Evolutionary conservation across 2,329 filamentous ascomycete genomes (phyloP), one percentile per base, ranked within the genome.

Genomic region (Colletotrichum karsti): DNA sequence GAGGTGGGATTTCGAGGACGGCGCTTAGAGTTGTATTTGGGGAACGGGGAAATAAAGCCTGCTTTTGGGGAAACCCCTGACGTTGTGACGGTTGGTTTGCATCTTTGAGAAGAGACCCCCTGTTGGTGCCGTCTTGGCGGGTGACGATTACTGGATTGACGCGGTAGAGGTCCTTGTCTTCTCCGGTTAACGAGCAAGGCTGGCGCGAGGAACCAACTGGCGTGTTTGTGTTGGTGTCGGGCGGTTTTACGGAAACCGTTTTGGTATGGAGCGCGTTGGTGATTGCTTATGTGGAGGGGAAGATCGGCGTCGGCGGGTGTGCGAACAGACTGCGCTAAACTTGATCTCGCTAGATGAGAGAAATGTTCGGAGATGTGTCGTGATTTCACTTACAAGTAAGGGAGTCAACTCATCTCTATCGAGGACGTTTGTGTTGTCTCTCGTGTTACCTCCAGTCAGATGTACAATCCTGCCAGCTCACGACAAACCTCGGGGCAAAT

Each of bases 21-120:
- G 56, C 56, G 55, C 62, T 61, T 65, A 44, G 15, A 15, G 20
- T 30, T 20, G 4, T n/a, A n/a, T n/a, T n/a, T n/a, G n/a, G 33
- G 24, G 44, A 33, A 1, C 44, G 54, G 13, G 44, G 54, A 24
- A 28, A 42, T 24, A 7, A 18, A 12, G 5, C 51, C n/a, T 13
- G 33, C 30, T 39, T 3, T n/a, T n/a, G n/a, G 51, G 3, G 44
- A 13, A 26, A 28, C 22, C 54, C 42, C 42, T 57, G 24, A 51
- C 22, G 30, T 33, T n/a, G 20, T 15, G 26, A n/a, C 3, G 13
- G 44, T 51, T 59, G 44, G 56, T 61, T 46, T 46, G 44, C 22
- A n/a, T 33, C 28, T 51, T 9, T 10, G 13, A 4, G 28, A 6
- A 51, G 26, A 55, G n/a, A n/a, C n/a, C 37, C 55, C 35, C 8